Base-by-base conservation (phyloP, 768 basidiomycete species). In the Trametes punicea region DNA sequence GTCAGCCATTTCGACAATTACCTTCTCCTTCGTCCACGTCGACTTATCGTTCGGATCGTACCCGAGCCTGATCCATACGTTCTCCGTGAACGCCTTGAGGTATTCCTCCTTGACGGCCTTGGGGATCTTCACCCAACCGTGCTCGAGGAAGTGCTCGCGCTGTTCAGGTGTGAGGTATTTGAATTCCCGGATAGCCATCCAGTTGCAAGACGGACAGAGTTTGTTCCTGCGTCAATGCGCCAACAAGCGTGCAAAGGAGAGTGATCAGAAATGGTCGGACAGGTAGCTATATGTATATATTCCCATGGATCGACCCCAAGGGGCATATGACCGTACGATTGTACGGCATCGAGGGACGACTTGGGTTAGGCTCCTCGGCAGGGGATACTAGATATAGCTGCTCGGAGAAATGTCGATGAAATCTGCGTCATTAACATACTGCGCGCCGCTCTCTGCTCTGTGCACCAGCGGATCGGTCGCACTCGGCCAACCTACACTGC, bases 61-160 rank as follows among this genome's bases (percentile, higher is more conserved):
- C 6, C 67, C 70, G n/a, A 71, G 54, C 26, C 70, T 58, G 6
- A 69, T 60, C 68, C 70, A 75, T 18, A 74, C 65, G 51, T 73
- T 67, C 49, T 69, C 61, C 11, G 65, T 69, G 46, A 68, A 71
- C n/a, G 62, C 59, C 16, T 44, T 59, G 8, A 70, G 58, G 56
- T 70, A 59, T 48, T 69, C 68, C 13, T 57, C 59, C 20, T 69
- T 62, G 42, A 74, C 71, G 4, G 70, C 73, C 6, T 65, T 61
- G 21, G 64, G 64, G 38, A 73, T 67, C 45, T 59, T 57, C 2
- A 73, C 64, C 62, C 65, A 73, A 10, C 72, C 71, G 25, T 70
- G 64, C 62, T 69, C 64, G 20, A 73, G 60, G 57, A 73, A 73
- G 51, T 73, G 71, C 13, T 64, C 66, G 46, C 69, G 64, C 57